Conservation (phyloP, 345 rosid genomes). For the Populus alba region DNA sequence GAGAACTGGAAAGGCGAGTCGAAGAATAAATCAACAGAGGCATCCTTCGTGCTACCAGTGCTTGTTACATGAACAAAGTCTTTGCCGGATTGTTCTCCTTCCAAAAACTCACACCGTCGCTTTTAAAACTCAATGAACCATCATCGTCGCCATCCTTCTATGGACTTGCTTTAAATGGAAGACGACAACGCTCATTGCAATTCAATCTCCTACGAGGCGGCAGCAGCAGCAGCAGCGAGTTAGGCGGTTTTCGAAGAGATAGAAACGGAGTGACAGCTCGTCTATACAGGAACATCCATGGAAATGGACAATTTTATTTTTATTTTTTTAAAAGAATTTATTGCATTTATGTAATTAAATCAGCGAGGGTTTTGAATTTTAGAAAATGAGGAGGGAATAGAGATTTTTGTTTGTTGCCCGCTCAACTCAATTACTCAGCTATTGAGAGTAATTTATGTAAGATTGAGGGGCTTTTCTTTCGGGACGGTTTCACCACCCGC, state of each 20-base stretch:
- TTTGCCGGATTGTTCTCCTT: constrained; percentile 5
- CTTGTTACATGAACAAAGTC: constrained; percentile 59
- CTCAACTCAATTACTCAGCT: background rate
- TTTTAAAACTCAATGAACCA: background rate
- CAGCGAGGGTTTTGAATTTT: background rate
- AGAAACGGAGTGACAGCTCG: constrained; percentile 1
- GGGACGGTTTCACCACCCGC: too few relatives aligned
- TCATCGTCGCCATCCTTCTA: constrained; percentile 4
- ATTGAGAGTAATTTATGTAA: too few relatives aligned
- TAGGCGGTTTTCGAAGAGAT: background rate
- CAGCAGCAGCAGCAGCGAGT: background rate
- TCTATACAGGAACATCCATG: background rate
- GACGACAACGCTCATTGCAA: background rate
- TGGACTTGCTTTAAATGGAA: constrained; percentile 21
- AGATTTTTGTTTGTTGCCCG: background rate
- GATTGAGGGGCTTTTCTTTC: too few relatives aligned
- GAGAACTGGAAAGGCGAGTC: constrained; percentile 56
- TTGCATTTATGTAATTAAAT: background rate
- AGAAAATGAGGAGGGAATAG: background rate
- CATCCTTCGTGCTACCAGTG: constrained; percentile 77
- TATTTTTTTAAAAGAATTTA: background rate
- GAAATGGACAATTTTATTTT: background rate
- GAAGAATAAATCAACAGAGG: constrained; percentile 69
- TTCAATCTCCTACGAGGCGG: background rate
- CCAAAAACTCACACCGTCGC: background rate